Percentiles rank a stretch among this genome's conserved stretches.
Conservation (phyloP, 1,139 yeast species). For the Eremothecium gossypii region DNA sequence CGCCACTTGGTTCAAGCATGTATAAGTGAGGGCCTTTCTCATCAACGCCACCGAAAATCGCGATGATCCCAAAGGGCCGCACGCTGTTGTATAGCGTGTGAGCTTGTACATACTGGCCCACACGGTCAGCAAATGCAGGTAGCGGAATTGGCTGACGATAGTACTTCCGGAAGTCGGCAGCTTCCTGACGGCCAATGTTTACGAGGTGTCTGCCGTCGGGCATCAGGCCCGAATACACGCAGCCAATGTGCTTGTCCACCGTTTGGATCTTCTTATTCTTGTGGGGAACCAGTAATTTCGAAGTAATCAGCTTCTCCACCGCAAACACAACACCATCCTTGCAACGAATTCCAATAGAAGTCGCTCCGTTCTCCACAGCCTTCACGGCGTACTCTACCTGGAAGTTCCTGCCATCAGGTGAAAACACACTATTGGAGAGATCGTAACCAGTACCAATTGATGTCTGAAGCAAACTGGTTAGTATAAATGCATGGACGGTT, state of each 20-base stretch:
- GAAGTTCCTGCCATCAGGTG: conserved; percentile 91
- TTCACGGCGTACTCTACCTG: conserved; percentile 97
- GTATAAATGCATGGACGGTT: not conserved
- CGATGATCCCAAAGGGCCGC: conserved; percentile 90
- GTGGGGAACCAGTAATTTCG: conserved; percentile 82
- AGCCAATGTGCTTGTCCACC: conserved; percentile 88
- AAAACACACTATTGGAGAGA: conserved; percentile 82
- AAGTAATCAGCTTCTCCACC: conserved; percentile 83
- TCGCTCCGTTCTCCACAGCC: conserved; percentile 96
- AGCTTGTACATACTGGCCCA: conserved; percentile 90
- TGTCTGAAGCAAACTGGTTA: conserved; percentile 36
- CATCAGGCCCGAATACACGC: conserved; percentile 84
- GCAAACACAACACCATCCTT: conserved; percentile 92
- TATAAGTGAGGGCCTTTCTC: conserved; percentile 82
- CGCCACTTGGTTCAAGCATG: conserved; percentile 97
- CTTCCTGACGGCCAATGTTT: conserved; percentile 87
- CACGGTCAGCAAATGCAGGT: conserved; percentile 74
- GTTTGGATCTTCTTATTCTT: conserved; percentile 86
- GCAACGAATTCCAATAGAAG: conserved; percentile 87
- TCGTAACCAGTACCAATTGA: conserved; percentile 98
- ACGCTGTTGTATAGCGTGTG: conserved; percentile 94
- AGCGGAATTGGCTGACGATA: conserved; percentile 74
- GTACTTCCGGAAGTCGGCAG: conserved; percentile 64
- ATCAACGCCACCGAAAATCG: conserved; percentile 91
- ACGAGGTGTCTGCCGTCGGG: conserved; percentile 97